A percentile compares a stretch with the other conserved stretches of the same genome.
phyloP scores from a whole-genome alignment of 163 green algal genomes.

The Scenedesmus sp. region DNA sequence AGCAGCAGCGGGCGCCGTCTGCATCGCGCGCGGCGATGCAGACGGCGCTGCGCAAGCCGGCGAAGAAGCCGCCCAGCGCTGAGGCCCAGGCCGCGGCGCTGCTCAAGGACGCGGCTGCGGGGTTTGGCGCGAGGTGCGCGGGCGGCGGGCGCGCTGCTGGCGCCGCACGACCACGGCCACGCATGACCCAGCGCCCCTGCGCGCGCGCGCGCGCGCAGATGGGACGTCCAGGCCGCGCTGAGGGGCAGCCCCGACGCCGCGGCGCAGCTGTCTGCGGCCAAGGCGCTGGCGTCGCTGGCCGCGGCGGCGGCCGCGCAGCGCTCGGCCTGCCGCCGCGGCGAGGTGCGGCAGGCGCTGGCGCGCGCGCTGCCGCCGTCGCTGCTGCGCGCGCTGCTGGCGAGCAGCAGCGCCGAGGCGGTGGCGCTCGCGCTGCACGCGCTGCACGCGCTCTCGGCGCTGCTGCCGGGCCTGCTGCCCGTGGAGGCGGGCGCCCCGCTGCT shows the following conservation, averaged over 20 bases:
- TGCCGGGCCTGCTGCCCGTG: slow-evolving; percentile 24
- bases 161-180: too few relatives aligned
- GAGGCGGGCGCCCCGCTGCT: not conserved
- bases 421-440: not conserved
- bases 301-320: slow-evolving; percentile 3
- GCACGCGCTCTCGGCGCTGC: not conserved
- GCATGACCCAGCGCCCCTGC: too few relatives aligned
- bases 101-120: not conserved
- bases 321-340: not conserved
- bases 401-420: slow-evolving; percentile 11
- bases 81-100: slow-evolving; percentile 12
- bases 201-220: not conserved
- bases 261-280: slow-evolving; percentile 26
- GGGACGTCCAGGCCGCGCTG: slow-evolving; percentile 24
- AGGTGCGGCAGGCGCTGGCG: not conserved
- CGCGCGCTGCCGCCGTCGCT: not conserved
- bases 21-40: too few relatives aligned
- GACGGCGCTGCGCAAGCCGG: slow-evolving; percentile 5
- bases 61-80: not conserved
- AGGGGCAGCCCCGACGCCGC: slow-evolving; percentile 32
- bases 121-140: slow-evolving; percentile 12
- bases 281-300: not conserved
- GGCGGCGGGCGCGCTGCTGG: too few relatives aligned
- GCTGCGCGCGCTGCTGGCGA: not conserved
- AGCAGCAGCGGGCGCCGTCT: too few relatives aligned